Percentiles rank a stretch among this genome's conserved stretches.
These are phyloP conservation scores for Curvularia spicifera DNA, from an alignment of 2,329 filamentous ascomycete species.

Conservation along the genomic window DNA sequence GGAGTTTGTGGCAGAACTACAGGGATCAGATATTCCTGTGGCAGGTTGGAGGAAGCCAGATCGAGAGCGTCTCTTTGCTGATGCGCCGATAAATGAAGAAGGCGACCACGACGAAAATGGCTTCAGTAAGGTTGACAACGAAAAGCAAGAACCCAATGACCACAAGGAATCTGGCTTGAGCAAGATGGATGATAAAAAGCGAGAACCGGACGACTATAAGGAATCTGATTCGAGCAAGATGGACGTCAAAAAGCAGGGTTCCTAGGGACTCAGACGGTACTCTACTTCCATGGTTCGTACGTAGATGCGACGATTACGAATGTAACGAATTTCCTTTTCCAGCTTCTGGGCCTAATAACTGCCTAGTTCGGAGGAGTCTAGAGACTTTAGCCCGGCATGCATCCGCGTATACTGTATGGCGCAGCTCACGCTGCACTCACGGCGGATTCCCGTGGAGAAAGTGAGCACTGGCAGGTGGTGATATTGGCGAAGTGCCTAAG, in stretches of 20 bases:
- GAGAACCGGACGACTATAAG: slow-evolving; percentile 3
- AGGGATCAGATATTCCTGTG: slow-evolving; percentile 16
- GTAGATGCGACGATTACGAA: not conserved
- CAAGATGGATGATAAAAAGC: slow-evolving; percentile 5
- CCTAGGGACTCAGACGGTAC: not conserved
- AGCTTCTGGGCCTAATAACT: not conserved
- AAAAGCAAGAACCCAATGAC: slow-evolving; percentile 3
- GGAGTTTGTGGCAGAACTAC: slow-evolving; percentile 21
- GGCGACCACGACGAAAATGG: slow-evolving; percentile 11
- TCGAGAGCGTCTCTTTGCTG: slow-evolving; percentile 21
- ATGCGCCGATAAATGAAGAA: slow-evolving; percentile 22
- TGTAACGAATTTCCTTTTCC: not conserved
- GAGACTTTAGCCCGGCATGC: too few species aligned
- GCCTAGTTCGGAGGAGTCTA: not conserved
- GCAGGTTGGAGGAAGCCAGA: not conserved
- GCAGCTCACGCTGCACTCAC: not conserved
- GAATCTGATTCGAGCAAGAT: slow-evolving; percentile 5
- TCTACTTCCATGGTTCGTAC: not conserved
- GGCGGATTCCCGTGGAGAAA: slow-evolving; percentile 10
- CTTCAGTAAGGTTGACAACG: not conserved
- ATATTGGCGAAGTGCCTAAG: slow-evolving; percentile 9
- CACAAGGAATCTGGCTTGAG: slow-evolving; percentile 6
- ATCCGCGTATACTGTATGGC: not conserved
- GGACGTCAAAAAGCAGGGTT: slow-evolving; percentile 17
- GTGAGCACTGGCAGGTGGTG: slow-evolving; percentile 17